Base-by-base conservation (phyloP, 352 stramenopile genomes). In the Phytophthora tubulina region DNA sequence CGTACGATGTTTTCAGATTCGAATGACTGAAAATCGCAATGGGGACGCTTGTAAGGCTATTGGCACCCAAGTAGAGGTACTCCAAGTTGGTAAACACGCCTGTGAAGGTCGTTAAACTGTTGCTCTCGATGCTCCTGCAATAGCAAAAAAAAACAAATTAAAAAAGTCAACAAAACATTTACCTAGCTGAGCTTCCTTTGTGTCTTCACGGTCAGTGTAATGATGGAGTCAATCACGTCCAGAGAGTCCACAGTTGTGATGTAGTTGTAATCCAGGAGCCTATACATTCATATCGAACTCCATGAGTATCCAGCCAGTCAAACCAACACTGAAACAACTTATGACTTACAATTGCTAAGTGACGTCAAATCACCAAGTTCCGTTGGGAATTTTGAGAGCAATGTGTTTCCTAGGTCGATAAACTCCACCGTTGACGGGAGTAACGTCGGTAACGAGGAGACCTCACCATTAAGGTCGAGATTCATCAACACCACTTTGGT, bases 81-180 rank as follows among this genome's bases (percentile, higher is more conserved):
- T 75, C 76, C 27, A 90, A 54, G 51, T 79, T 76, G 1, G 76
- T 67, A 70, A 84, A 91, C 41, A 90, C 87, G 52, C 71, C 70
- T 1, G 78, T 76, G 63, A 80, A 92, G 38, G 67, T 71, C 45
- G 68, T 74, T 56, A 89, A 68, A 36, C 84, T 84, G 80, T 92
- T 92, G 62, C 87, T 76, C 17, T 82, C 81, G 13, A 92, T 66
- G 38, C 81, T 91, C 48, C 67, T 73, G 30, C 17, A 38, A 48
- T 35, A 27, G 49, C 7, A 60, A 36, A 56, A 39, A 7, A 8
- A 32, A 32, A 30, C 30, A 27, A 7, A 38, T 44, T 13, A 46
- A 21, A 14, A 52, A 30, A 1, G 4, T 35, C 30, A 39, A 13
- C 27, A 36, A 17, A 46, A n/a, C 21, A 27, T 27, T 27, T 27